These are phyloP conservation scores for Phytophthora chlamydospora DNA, from an alignment of 352 stramenopile species.

Conservation along the genomic window DNA sequence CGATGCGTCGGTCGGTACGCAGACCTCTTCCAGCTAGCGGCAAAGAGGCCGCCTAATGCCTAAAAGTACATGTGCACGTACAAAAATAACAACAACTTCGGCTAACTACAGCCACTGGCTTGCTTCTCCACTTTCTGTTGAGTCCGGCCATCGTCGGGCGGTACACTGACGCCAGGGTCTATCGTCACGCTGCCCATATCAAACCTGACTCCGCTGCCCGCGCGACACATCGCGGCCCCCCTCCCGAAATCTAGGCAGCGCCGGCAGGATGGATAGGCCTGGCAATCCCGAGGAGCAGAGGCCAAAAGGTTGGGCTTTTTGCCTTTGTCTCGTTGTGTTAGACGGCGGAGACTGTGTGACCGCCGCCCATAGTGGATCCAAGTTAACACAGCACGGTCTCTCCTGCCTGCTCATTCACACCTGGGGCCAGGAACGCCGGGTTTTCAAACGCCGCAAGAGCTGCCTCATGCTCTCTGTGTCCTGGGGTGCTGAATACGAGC, in stretches of 20 bases:
- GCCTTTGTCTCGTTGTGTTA: conserved; percentile 28
- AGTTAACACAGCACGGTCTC: conserved; percentile 2
- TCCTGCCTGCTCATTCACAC: too few species aligned
- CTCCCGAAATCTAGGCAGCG: conserved; percentile 24
- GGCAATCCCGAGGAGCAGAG: not conserved
- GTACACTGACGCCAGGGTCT: conserved; percentile 24
- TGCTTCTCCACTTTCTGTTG: not conserved
- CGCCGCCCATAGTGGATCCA: not conserved
- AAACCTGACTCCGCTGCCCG: conserved; percentile 4
- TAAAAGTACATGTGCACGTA: conserved; percentile 18
- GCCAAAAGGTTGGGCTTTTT: not conserved
- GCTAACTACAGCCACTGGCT: not conserved
- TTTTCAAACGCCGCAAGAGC: too few species aligned
- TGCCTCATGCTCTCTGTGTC: too few species aligned
- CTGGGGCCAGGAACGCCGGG: too few species aligned
- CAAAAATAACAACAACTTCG: not conserved
- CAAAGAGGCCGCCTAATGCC: conserved; percentile 7
- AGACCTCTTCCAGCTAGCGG: conserved; percentile 6
- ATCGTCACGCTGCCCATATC: conserved; percentile 1
- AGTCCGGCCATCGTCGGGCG: not conserved
- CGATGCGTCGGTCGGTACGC: conserved; percentile 6
- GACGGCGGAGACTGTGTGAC: conserved; percentile 10
- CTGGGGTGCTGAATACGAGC: too few species aligned
- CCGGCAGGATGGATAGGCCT: conserved; percentile 23
- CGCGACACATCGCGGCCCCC: conserved; percentile 19